phyloP scores from a whole-genome alignment of 2,329 filamentous ascomycete species.

The Epichloe uncinata region DNA sequence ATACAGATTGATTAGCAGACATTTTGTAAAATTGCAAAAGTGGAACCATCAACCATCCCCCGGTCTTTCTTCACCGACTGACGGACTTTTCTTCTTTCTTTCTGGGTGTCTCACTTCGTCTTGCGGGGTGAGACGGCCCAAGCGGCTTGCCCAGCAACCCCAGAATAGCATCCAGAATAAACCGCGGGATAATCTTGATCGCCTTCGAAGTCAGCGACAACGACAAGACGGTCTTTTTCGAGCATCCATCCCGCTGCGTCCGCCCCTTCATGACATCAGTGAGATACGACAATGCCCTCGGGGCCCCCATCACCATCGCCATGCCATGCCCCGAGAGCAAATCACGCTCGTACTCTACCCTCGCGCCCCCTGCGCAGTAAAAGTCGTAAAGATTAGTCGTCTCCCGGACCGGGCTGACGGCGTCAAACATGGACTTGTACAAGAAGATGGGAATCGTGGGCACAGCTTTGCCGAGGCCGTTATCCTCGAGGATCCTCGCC shows the following conservation, averaged over 20 bases:
- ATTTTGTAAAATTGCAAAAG: too few species aligned
- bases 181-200: background rate
- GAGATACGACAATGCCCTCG: background rate
- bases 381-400: background rate
- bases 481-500: background rate
- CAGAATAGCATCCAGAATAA: background rate
- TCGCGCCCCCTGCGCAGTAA: background rate
- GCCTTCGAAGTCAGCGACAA: background rate
- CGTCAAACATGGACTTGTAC: background rate
- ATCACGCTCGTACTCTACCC: background rate
- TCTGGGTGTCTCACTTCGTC: background rate
- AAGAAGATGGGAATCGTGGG: constrained; percentile 1
- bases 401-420: constrained; percentile 1
- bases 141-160: constrained; percentile 1
- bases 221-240: background rate
- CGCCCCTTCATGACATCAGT: background rate
- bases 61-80: too few species aligned
- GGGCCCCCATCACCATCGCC: background rate
- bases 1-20: too few species aligned
- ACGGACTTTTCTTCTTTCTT: background rate
- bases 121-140: background rate
- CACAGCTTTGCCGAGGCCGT: background rate
- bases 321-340: background rate
- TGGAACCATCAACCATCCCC: too few species aligned
- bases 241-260: background rate